Evolutionary conservation across 768 basidiomycete species (phyloP), one percentile per base, ranked within the genome.

Genomic region (Russula sp.): DNA sequence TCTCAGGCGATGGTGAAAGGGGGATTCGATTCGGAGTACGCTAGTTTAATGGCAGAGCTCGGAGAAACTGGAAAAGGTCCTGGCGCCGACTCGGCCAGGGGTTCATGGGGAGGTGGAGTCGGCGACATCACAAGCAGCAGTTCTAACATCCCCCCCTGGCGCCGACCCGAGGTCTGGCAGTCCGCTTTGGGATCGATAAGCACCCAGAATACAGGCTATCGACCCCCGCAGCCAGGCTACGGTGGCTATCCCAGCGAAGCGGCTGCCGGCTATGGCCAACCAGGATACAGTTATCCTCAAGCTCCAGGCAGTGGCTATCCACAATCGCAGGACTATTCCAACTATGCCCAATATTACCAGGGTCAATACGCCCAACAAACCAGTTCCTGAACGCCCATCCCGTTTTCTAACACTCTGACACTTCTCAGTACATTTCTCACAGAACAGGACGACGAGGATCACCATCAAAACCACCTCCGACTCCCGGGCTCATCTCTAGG

Each of bases 11-110:
- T 82, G 69, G 77, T 77, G 68, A 85, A 85, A 67, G 83, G 86
- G 69, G 88, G 88, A 29, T 98, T 98, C 75, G 97, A 99, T 74
- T 96, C 94, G 13, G 97, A 99, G 77, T 98, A 98, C 69, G 93
- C 93, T 43, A 93, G 84, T 69, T 77, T 99, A 66, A 96, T 99
- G 96, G 94, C 92, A 53, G 97, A 99, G 77, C 83, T 99, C 41
- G 97, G 97, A 56, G 97, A 99, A 76, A 82, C 82, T 38, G 82
- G 77, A 51, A 79, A 77, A 62, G 81, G 84, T 51, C 73, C 79
- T 54, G 76, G 77, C 41, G 79, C 77, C 56, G 88, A 86, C 70
- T 73, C 77, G 46, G 75, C 74, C 63, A 83, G 80, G 69, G 77
- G 79, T 36, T 78, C 80, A 35, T 87, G 87, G 75, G 82, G 86